Percentiles rank a stretch among this genome's conserved stretches.
These are phyloP conservation scores for Saccharum hybrid DNA, from an alignment of 202 grass and related monocot genomes.

Conservation along the genomic window DNA sequence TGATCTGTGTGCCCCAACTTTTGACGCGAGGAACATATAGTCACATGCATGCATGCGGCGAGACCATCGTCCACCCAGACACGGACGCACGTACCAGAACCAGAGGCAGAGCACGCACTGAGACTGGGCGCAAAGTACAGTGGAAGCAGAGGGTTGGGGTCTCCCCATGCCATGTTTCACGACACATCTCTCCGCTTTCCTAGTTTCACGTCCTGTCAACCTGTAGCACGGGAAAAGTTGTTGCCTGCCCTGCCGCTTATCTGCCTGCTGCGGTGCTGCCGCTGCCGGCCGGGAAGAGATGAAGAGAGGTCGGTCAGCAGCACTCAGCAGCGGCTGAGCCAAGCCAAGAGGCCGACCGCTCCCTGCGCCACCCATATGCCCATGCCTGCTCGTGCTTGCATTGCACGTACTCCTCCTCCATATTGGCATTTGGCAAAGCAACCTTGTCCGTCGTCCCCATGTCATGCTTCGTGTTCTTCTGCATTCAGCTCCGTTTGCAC, in stretches of 20 bases:
- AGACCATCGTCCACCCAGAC: not conserved
- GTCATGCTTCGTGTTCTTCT: no score
- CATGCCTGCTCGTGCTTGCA: not conserved
- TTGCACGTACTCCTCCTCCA: no score
- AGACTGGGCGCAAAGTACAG: constrained; percentile 41
- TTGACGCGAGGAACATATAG: constrained; percentile 49
- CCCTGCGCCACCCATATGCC: constrained; percentile 5
- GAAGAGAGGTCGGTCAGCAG: no score
- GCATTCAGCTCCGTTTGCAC: no score
- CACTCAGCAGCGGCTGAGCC: no score
- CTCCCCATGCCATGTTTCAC: not conserved
- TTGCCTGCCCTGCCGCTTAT: constrained; percentile 25
- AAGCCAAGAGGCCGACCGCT: constrained; percentile 7
- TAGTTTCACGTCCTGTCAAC: constrained; percentile 64
- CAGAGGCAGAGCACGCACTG: not conserved
- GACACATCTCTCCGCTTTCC: constrained; percentile 42
- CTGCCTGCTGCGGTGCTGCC: no score
- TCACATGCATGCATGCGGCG: constrained; percentile 36
- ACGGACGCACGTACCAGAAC: not conserved
- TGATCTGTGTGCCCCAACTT: constrained; percentile 22
- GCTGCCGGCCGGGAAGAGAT: no score
- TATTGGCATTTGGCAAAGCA: no score
- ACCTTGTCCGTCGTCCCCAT: no score
- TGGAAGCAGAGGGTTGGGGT: not conserved
- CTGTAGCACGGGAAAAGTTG: constrained; percentile 54